These are phyloP conservation scores for Clitoria ternatea DNA, from an alignment of 306 rosid genomes.

Conservation along the genomic window DNA sequence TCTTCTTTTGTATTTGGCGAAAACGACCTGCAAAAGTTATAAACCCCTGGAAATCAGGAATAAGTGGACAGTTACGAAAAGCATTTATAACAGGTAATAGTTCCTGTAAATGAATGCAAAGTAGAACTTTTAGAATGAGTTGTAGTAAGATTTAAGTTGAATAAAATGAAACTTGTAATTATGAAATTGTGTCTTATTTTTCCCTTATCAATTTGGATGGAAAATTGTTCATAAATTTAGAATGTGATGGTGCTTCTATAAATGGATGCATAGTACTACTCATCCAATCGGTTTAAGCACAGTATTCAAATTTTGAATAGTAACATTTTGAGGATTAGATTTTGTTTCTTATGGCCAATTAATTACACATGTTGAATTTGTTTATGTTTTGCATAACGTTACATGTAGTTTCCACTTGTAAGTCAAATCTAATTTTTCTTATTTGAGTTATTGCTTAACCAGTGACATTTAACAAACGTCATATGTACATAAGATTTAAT, in stretches of 20 bases:
- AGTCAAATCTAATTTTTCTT: background rate
- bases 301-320: background rate
- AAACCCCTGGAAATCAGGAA: slow-evolving; percentile 88
- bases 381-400: no score
- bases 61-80: slow-evolving; percentile 92
- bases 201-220: background rate
- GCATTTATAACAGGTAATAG: slow-evolving; percentile 86
- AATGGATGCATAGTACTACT: background rate
- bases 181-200: background rate
- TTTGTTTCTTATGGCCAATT: background rate
- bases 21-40: slow-evolving; percentile 63
- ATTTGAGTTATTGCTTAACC: background rate
- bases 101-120: background rate
- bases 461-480: background rate
- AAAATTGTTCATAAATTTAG: background rate
- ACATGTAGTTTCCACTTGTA: background rate
- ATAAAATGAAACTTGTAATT: background rate
- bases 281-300: background rate
- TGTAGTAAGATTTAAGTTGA: background rate
- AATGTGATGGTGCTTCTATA: background rate
- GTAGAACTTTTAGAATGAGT: background rate
- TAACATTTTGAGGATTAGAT: background rate
- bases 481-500: background rate
- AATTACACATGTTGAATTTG: no score
- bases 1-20: slow-evolving; percentile 52